Evolutionary conservation across 1,284 basidiomycete genomes (phyloP), one percentile per base, ranked within the genome.

Genomic region (Sporisorium scitamineum): DNA sequence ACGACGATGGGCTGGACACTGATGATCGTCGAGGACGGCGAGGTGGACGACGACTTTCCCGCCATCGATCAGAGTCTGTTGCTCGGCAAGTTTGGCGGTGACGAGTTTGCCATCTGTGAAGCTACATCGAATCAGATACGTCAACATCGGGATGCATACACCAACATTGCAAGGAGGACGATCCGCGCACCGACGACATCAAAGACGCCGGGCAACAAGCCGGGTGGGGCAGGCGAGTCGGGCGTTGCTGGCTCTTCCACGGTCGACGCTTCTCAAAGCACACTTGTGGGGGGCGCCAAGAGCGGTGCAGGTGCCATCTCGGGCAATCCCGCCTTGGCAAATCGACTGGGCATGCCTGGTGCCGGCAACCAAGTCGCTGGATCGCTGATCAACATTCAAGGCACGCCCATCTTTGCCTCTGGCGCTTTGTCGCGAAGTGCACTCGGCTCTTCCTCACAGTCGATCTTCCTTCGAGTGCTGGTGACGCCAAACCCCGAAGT

Each of bases 41-140:
- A 97, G 85, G 94, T 98, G 0, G 97, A 99, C 84, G 96, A 98
- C 84, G 97, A 99, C 86, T 99, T 96, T 82, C 96, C 97, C 31
- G 95, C 95, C 2, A 92, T 97, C 13, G 97, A 98, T 84, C 89
- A 96, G 37, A 91, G 91, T 54, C 90, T 93, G 7, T 91, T 92
- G 79, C 91, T 96, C 16, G 89, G 90, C 37, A 95, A 94, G 82
- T 97, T 99, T 86, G 93, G 92, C 50, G 93, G 94, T 57, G 92
- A 93, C 56, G 93, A 94, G 41, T 97, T 95, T 85, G 97, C 95
- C 6, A 90, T 98, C 18, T 95, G 86, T 22, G 86, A 87, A 89
- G 89, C 89, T 0, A 92, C 90, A 5, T 86, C 90, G 0, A 86
- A 90, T 5, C 96, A 98, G 69, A 70, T 93, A 47, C 90, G 91